Conservation (phyloP, 768 basidiomycete genomes). For the Amanita muscaria region DNA sequence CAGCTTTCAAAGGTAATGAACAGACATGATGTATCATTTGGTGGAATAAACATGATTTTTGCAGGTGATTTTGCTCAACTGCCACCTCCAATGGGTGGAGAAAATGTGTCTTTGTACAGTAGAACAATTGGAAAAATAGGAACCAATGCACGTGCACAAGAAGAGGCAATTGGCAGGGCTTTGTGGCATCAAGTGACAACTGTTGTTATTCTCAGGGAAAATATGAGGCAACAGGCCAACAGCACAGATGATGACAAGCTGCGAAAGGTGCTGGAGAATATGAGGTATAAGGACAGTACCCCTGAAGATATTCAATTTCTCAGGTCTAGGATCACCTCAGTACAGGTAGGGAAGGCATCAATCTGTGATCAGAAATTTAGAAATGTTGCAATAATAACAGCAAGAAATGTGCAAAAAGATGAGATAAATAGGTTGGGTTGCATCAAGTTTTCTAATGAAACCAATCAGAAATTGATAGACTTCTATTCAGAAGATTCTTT, state of each 20-base stretch:
- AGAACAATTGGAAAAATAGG: not conserved
- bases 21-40: conserved; percentile 14
- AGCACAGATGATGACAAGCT: conserved; percentile 18
- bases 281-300: conserved; percentile 27
- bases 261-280: conserved; percentile 21
- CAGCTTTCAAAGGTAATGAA: conserved; percentile 14
- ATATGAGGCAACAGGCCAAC: conserved; percentile 23
- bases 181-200: conserved; percentile 27
- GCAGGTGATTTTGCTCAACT: conserved; percentile 28
- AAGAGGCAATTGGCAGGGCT: conserved; percentile 17
- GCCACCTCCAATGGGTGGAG: conserved; percentile 10
- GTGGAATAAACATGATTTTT: conserved; percentile 23
- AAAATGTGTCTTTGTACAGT: conserved; percentile 10
- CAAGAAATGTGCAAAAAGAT: conserved; percentile 24
- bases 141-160: conserved; percentile 10
- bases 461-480: conserved; percentile 12
- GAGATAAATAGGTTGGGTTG: conserved; percentile 21
- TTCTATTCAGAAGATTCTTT: conserved; percentile 21
- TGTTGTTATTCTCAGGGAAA: conserved; percentile 26
- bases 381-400: conserved; percentile 27
- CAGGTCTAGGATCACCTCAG: conserved; percentile 13
- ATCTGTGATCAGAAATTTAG: conserved; percentile 13
- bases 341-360: not conserved
- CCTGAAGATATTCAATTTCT: conserved; percentile 18
- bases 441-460: conserved; percentile 21